Percentiles rank a stretch among this genome's conserved stretches.
phyloP scores from a whole-genome alignment of 768 basidiomycete species.

The Cyathus striatus region DNA sequence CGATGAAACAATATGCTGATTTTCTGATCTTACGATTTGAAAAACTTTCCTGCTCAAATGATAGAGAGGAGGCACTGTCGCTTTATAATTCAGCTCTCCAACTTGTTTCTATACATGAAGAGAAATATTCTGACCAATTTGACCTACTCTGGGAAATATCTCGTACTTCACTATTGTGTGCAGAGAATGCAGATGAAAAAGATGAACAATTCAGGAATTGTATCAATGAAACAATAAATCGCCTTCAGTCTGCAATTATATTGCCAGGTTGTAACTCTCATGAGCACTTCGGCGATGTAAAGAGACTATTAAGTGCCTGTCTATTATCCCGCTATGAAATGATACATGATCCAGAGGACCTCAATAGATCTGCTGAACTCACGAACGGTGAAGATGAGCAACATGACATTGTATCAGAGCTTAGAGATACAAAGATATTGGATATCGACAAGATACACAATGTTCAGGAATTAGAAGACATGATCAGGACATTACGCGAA shows the following conservation, averaged over 20 bases:
- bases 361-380: no score
- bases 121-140: no score
- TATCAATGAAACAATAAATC: no score
- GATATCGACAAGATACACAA: background rate
- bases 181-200: no score
- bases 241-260: no score
- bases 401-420: no score
- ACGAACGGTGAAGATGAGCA: no score
- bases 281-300: background rate
- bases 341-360: background rate
- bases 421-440: background rate
- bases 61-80: background rate
- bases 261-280: no score
- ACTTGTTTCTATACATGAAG: background rate
- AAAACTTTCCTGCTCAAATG: background rate
- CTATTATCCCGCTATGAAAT: background rate
- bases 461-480: background rate
- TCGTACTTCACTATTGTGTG: no score
- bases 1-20: background rate
- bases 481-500: background rate
- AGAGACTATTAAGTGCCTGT: background rate
- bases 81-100: background rate
- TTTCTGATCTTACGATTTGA: background rate
- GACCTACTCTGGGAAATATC: no score
- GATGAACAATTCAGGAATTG: no score